A percentile compares a stretch with the other conserved stretches of the same genome.
Evolutionary conservation across 768 basidiomycete genomes (phyloP).

Genomic region (Leccinum rimulosum): DNA sequence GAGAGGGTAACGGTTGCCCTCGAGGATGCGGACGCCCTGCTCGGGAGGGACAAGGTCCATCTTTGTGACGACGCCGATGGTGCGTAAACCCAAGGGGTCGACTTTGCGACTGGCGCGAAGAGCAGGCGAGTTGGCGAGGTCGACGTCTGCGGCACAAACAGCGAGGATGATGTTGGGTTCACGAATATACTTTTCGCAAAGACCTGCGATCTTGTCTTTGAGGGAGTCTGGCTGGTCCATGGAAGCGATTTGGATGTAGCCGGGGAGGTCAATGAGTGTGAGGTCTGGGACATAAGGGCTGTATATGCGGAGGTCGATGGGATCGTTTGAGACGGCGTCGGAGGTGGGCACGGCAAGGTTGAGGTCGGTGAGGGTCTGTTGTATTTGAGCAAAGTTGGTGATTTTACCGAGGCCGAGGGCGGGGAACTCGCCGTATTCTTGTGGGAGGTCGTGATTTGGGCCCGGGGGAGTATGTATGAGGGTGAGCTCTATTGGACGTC

Average conservation of each 20-base stretch:
- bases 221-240: constrained; percentile 94
- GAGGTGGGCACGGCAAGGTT: constrained; percentile 90
- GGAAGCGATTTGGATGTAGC: constrained; percentile 93
- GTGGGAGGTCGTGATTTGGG: constrained; percentile 48
- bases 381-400: constrained; percentile 87
- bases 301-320: constrained; percentile 96
- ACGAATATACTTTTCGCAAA: constrained; percentile 98
- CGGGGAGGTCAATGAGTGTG: constrained; percentile 95
- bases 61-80: constrained; percentile 97
- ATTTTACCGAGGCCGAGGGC: constrained; percentile 86
- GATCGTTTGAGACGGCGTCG: constrained; percentile 90
- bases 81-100: constrained; percentile 91
- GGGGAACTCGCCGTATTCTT: constrained; percentile 94
- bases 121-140: constrained; percentile 96
- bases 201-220: constrained; percentile 83
- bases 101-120: constrained; percentile 90
- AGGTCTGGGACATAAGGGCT: constrained; percentile 96
- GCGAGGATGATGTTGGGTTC: constrained; percentile 99
- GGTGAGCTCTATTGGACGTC: constrained; percentile 96
- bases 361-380: constrained; percentile 89
- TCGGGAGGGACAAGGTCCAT: constrained; percentile 95
- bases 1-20: constrained; percentile 93
- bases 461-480: constrained; percentile 82
- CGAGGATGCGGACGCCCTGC: constrained; percentile 74
- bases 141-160: constrained; percentile 97